These are phyloP conservation scores for Neurospora cerealis DNA, from an alignment of 495 filamentous ascomycete species.

Conservation along the genomic window DNA sequence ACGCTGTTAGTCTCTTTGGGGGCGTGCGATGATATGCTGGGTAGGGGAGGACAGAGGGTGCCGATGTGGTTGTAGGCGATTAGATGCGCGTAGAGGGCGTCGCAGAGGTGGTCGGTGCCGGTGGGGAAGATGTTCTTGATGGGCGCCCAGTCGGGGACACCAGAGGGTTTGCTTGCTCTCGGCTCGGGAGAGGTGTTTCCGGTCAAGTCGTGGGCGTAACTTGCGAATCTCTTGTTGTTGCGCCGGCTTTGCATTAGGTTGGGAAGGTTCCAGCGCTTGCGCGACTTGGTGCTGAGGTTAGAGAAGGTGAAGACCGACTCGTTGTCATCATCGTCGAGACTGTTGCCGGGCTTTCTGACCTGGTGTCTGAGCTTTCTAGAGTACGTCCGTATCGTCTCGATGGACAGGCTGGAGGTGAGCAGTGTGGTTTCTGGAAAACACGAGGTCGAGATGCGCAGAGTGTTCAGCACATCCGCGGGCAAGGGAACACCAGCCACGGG, in stretches of 20 bases:
- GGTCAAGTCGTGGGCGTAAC: background rate
- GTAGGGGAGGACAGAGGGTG: constrained; percentile 25
- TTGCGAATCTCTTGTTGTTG: constrained; percentile 1
- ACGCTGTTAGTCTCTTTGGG: background rate
- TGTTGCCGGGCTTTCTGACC: background rate
- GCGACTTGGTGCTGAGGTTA: background rate
- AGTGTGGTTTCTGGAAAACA: constrained; percentile 41
- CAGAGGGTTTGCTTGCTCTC: background rate
- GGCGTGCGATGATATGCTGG: background rate
- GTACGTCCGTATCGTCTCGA: constrained; percentile 37
- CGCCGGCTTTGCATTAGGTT: constrained; percentile 10
- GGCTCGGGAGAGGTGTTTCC: background rate
- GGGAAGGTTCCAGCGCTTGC: constrained; percentile 16
- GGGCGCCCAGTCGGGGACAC: constrained; percentile 27
- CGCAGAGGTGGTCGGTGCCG: constrained; percentile 44
- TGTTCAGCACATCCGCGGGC: constrained; percentile 31
- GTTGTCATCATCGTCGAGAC: constrained; percentile 3
- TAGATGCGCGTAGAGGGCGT: constrained; percentile 54
- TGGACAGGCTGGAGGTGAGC: constrained; percentile 30
- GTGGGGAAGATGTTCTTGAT: constrained; percentile 50
- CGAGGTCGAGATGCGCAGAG: constrained; percentile 26
- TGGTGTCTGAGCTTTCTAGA: constrained; percentile 30
- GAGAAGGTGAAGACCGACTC: constrained; percentile 11
- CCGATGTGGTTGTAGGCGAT: constrained; percentile 53
- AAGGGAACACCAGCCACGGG: constrained; percentile 22